Evolutionary conservation across 305 asterid species (phyloP).

Genomic region (Petunia hybrid): DNA sequence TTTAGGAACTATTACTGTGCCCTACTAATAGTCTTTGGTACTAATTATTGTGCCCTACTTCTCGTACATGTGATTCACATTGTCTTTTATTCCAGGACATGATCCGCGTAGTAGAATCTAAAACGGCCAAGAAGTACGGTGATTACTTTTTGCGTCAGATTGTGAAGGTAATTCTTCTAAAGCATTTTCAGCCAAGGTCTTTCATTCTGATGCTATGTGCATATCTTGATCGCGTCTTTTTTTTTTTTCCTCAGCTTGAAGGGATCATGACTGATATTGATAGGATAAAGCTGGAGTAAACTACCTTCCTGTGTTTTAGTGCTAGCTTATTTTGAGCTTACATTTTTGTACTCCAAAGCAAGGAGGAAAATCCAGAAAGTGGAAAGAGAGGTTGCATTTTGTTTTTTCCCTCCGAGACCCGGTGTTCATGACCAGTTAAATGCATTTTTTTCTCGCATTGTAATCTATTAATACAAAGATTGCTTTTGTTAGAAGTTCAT

Average conservation of each 20-base stretch:
- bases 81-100: constrained; percentile 58
- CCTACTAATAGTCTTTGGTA: too few species aligned
- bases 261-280: constrained; percentile 69
- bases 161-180: constrained; percentile 51
- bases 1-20: too few species aligned
- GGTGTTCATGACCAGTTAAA: not conserved
- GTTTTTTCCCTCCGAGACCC: not conserved
- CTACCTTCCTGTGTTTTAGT: not conserved
- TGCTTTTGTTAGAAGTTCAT: not conserved
- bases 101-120: constrained; percentile 69
- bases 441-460: not conserved
- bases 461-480: constrained; percentile 18
- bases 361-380: constrained; percentile 17
- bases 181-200: not conserved
- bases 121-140: constrained; percentile 72
- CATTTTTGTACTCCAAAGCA: not conserved
- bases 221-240: not conserved
- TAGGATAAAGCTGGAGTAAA: constrained; percentile 67
- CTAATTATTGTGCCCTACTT: too few species aligned
- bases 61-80: not conserved
- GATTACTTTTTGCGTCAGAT: constrained; percentile 85
- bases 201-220: not conserved
- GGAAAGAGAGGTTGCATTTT: not conserved
- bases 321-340: constrained; percentile 4
- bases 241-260: constrained; percentile 62